Evolutionary conservation across 176 grass and related monocot genomes (phyloP).

Genomic region (Triticum dicoccoides): DNA sequence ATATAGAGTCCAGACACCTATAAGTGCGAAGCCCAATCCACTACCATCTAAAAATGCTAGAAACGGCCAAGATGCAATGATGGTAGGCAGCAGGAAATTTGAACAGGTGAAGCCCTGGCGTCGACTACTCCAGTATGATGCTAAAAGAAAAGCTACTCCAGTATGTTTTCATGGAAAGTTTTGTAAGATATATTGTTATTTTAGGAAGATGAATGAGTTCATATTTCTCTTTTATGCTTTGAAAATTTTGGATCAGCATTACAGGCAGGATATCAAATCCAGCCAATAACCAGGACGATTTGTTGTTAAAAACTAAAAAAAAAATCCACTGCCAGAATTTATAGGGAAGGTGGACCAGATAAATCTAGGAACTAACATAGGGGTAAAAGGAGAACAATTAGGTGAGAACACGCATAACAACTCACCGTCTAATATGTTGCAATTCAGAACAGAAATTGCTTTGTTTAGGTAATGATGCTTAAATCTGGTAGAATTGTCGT

Average conservation of each 20-base stretch:
- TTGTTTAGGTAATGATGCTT: slow-evolving; percentile 48
- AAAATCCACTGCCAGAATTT: not conserved
- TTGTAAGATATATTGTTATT: not conserved
- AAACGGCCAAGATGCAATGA: not conserved
- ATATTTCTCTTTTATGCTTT: not conserved
- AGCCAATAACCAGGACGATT: slow-evolving; percentile 7
- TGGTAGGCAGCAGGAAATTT: not conserved
- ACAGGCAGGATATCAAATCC: not conserved
- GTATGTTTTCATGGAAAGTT: not conserved
- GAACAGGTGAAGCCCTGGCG: not conserved
- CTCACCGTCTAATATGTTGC: slow-evolving; percentile 58
- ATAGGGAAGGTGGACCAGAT: not conserved
- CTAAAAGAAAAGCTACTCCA: not conserved
- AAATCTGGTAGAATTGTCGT: slow-evolving; percentile 20
- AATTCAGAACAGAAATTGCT: slow-evolving; percentile 62
- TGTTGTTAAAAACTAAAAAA: not conserved
- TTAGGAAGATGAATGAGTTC: not conserved
- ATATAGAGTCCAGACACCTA: not conserved
- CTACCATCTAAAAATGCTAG: not conserved
- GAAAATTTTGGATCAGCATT: not conserved
- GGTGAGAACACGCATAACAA: slow-evolving; percentile 6
- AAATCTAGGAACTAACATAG: not conserved
- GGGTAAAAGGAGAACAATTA: not conserved
- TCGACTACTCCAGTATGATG: not conserved
- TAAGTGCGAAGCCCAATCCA: not conserved